Evolutionary conservation across 805 yeast genomes (phyloP).

Genomic region (Starmerella floris): DNA sequence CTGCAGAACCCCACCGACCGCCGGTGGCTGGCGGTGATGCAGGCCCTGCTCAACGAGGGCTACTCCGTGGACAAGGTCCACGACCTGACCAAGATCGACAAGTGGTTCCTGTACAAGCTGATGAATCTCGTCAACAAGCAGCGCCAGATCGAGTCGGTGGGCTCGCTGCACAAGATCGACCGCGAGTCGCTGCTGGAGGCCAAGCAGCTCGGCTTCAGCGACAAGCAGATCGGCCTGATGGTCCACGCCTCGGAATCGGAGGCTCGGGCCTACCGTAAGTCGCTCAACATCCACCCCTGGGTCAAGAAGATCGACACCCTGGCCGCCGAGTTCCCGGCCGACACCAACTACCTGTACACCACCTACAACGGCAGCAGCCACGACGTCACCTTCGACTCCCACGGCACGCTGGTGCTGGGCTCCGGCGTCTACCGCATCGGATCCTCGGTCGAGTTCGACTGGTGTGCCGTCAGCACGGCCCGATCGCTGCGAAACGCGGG

Average conservation of each 20-base stretch:
- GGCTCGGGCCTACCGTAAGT: conserved; percentile 70
- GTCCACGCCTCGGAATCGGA: conserved; percentile 63
- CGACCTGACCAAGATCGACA: conserved; percentile 82
- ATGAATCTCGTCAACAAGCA: conserved; percentile 84
- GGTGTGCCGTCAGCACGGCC: conserved; percentile 98
- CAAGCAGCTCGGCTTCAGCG: conserved; percentile 90
- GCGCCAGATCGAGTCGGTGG: conserved; percentile 29
- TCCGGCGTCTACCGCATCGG: conserved; percentile 99
- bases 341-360: conserved; percentile 87
- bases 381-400: conserved; percentile 74
- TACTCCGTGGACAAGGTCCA: conserved; percentile 87
- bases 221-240: conserved; percentile 75
- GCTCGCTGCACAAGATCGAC: conserved; percentile 41
- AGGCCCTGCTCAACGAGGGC: conserved; percentile 82
- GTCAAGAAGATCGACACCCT: conserved; percentile 94
- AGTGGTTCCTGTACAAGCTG: conserved; percentile 88
- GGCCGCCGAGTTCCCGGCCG: conserved; percentile 98
- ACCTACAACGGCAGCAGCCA: conserved; percentile 83
- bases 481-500: conserved; percentile 82
- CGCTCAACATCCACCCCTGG: conserved; percentile 71
- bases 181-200: conserved; percentile 50
- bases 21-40: conserved; percentile 95
- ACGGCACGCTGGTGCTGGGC: conserved; percentile 89
- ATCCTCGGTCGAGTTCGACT: conserved; percentile 94
- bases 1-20: conserved; percentile 93